phyloP scores from a whole-genome alignment of 257 asterid species.

The Petunia axillaris region DNA sequence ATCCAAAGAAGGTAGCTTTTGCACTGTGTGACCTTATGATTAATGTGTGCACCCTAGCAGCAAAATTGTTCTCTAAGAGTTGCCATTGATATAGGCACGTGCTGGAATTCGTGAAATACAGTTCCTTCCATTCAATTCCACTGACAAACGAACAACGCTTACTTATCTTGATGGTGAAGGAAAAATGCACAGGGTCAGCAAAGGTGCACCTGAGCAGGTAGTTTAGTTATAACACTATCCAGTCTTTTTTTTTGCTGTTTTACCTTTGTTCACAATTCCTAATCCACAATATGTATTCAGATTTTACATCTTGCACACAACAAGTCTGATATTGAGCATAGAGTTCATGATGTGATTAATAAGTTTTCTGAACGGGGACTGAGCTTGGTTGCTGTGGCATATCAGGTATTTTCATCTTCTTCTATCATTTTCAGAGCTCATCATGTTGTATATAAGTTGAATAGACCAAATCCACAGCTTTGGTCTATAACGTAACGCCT shows the following conservation, averaged over 20 bases:
- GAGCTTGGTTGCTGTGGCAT: slow-evolving; percentile 91
- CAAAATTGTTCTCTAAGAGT: background rate
- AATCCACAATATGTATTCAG: slow-evolving; percentile 43
- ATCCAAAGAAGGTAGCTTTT: slow-evolving; percentile 86
- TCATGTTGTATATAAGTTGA: slow-evolving; percentile 4
- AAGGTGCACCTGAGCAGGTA: slow-evolving; percentile 78
- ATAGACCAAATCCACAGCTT: slow-evolving; percentile 17
- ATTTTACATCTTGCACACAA: slow-evolving; percentile 81
- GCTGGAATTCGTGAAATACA: slow-evolving; percentile 93
- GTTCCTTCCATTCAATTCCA: slow-evolving; percentile 94
- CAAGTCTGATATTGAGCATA: slow-evolving; percentile 74
- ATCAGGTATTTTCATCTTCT: slow-evolving; percentile 60
- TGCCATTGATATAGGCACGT: slow-evolving; percentile 61
- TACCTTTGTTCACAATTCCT: slow-evolving; percentile 18
- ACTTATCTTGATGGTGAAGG: slow-evolving; percentile 55
- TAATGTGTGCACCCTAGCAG: background rate
- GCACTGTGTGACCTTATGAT: slow-evolving; percentile 1
- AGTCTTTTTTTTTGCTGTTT: background rate
- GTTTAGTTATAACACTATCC: slow-evolving; percentile 14
- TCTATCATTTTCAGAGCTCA: slow-evolving; percentile 19
- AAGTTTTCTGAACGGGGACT: slow-evolving; percentile 92
- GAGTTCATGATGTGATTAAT: slow-evolving; percentile 81
- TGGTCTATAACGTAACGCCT: slow-evolving; percentile 7
- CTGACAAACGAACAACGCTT: slow-evolving; percentile 65
- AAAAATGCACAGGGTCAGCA: slow-evolving; percentile 62